Evolutionary conservation across 2,329 filamentous ascomycete genomes (phyloP).

Genomic region (Podosphaera xanthii): DNA sequence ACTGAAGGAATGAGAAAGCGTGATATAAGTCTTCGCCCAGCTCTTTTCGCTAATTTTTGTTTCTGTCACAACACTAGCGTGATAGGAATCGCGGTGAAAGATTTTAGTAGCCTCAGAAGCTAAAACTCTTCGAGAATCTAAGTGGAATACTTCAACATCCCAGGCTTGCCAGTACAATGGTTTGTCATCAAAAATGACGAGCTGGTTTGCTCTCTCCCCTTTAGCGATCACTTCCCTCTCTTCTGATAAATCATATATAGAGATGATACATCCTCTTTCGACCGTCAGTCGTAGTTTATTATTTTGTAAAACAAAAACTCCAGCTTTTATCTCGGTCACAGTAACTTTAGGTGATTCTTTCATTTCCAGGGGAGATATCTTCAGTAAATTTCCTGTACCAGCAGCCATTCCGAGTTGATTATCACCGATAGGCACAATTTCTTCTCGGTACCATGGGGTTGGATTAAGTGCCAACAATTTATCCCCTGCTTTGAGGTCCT

Average conservation of each 20-base stretch:
- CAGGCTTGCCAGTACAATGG: conserved; percentile 93
- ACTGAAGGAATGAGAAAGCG: conserved; percentile 44
- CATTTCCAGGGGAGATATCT: conserved; percentile 26
- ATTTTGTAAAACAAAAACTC: conserved; percentile 61
- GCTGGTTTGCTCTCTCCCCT: conserved; percentile 62
- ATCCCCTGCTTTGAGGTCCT: conserved; percentile 19
- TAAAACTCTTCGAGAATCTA: conserved; percentile 65
- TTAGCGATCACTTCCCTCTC: conserved; percentile 57
- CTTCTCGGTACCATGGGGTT: conserved; percentile 61
- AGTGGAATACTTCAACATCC: conserved; percentile 94
- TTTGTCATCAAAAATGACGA: conserved; percentile 93
- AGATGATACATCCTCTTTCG: conserved; percentile 55
- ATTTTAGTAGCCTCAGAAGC: conserved; percentile 45
- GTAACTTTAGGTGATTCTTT: conserved; percentile 26
- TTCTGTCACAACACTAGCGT: conserved; percentile 61
- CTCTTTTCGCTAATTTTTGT: conserved; percentile 75
- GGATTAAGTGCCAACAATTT: conserved; percentile 54
- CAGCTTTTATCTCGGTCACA: conserved; percentile 27
- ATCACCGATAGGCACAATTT: conserved; percentile 42
- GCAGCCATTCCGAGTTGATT: conserved; percentile 29
- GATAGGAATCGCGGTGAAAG: conserved; percentile 46
- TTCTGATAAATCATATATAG: conserved; percentile 51
- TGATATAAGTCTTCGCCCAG: conserved; percentile 70
- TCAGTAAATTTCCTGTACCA: conserved; percentile 29
- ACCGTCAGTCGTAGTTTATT: conserved; percentile 52